Conservation (phyloP, 1,284 basidiomycete genomes). For the Microstroma glucosiphilum region DNA sequence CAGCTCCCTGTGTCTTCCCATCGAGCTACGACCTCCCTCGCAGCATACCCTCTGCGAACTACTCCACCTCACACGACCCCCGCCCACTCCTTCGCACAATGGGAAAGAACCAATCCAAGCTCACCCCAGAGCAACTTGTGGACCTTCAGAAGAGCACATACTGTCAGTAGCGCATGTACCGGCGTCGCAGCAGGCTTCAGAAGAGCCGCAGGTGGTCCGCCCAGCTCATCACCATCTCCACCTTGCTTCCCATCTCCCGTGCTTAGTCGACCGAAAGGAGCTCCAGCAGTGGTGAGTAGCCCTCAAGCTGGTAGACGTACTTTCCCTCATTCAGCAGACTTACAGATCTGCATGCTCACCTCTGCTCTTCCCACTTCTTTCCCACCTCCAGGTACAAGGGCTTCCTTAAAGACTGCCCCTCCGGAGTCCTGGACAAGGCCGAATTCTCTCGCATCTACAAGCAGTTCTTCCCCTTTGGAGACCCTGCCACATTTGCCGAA, state of each 20-base stretch:
- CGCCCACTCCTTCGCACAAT: constrained; percentile 40
- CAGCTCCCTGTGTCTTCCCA: no score
- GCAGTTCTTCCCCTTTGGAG: constrained; percentile 97
- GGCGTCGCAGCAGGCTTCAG: background rate
- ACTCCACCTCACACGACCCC: background rate
- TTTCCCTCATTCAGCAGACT: background rate
- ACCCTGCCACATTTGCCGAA: constrained; percentile 92
- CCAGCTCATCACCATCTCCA: background rate
- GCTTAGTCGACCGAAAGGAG: constrained; percentile 94
- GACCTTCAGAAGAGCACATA: constrained; percentile 98
- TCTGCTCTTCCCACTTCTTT: background rate
- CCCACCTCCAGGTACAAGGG: constrained; percentile 67
- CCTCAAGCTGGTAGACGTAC: background rate
- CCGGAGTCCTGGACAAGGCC: constrained; percentile 88
- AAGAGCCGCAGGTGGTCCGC: background rate
- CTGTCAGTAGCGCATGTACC: constrained; percentile 59
- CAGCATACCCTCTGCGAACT: no score
- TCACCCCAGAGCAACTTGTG: constrained; percentile 86
- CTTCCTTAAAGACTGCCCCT: constrained; percentile 97
- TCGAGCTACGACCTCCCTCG: no score
- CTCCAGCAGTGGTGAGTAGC: constrained; percentile 81
- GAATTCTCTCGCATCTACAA: constrained; percentile 98
- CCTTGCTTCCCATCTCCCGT: background rate
- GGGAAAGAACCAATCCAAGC: constrained; percentile 97
- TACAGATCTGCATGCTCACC: background rate